A percentile compares a stretch with the other conserved stretches of the same genome.
phyloP scores from a whole-genome alignment of 2,329 filamentous ascomycete species.

The Microcyclospora pomicola region DNA sequence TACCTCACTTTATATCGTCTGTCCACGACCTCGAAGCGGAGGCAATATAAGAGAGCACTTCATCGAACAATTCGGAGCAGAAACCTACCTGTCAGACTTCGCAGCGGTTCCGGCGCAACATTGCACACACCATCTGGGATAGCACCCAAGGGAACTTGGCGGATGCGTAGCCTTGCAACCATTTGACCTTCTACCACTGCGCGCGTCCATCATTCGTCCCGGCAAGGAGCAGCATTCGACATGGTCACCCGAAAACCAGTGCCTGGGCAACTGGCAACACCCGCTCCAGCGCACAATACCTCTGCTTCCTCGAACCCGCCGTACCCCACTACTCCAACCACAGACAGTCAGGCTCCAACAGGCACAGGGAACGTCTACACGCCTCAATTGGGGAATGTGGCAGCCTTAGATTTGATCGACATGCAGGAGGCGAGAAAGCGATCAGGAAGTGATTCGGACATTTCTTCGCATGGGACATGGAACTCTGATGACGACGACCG shows the following conservation, averaged over 20 bases:
- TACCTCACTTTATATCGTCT: too few relatives aligned
- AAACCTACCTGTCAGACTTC: too few relatives aligned
- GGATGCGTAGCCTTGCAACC: too few relatives aligned
- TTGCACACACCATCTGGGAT: too few relatives aligned
- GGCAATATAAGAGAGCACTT: too few relatives aligned
- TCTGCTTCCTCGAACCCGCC: constrained; percentile 28
- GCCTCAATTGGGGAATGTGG: constrained; percentile 22
- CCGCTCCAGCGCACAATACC: constrained; percentile 10
- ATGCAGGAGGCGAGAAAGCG: constrained; percentile 16
- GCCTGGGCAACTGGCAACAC: constrained; percentile 24
- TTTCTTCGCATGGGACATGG: constrained; percentile 23
- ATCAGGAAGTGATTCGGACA: constrained; percentile 22
- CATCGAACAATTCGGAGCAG: too few relatives aligned
- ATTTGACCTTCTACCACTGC: too few relatives aligned
- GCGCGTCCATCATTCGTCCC: too few relatives aligned
- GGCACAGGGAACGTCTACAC: constrained; percentile 18
- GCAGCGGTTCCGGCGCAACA: too few relatives aligned
- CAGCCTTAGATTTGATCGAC: constrained; percentile 29
- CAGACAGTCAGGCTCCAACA: constrained; percentile 15
- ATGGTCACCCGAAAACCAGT: constrained; percentile 34
- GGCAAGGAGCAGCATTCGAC: too few relatives aligned
- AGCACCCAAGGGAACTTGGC: too few relatives aligned
- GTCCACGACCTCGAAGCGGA: too few relatives aligned
- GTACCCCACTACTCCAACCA: constrained; percentile 31
- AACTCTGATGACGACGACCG: constrained; percentile 12